Conservation (phyloP, 805 yeast genomes). For the Candida endomychidarum region DNA sequence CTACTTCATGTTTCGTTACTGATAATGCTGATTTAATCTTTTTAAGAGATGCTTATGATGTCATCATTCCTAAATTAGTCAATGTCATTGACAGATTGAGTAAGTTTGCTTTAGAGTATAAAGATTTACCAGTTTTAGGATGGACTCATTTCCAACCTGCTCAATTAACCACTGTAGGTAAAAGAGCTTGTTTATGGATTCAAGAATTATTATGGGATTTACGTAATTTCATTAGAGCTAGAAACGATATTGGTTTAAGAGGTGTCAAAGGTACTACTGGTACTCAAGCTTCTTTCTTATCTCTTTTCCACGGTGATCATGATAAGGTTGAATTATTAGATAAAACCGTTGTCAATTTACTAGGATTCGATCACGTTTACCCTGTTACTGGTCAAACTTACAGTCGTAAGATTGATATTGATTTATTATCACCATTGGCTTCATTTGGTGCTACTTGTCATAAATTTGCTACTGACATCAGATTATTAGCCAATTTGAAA, state of each 20-base stretch:
- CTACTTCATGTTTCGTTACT: constrained; percentile 96
- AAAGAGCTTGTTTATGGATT: constrained; percentile 96
- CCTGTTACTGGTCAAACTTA: constrained; percentile 99
- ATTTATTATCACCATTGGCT: constrained; percentile 86
- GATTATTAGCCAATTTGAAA: constrained; percentile 93
- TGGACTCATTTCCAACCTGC: constrained; percentile 99
- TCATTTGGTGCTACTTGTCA: constrained; percentile 96
- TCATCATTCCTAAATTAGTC: constrained; percentile 90
- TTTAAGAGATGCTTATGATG: constrained; percentile 91
- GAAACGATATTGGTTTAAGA: constrained; percentile 93
- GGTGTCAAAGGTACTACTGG: constrained; percentile 99
- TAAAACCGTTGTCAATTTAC: constrained; percentile 84
- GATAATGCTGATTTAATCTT: constrained; percentile 98
- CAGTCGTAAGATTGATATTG: constrained; percentile 96
- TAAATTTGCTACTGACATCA: constrained; percentile 95
- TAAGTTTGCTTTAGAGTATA: constrained; percentile 85
- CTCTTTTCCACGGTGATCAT: constrained; percentile 95
- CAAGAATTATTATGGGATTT: constrained; percentile 98
- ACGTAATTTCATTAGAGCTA: constrained; percentile 92
- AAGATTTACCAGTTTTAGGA: constrained; percentile 94
- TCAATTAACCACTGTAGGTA: constrained; percentile 97
- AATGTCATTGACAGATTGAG: constrained; percentile 91
- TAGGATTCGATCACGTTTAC: constrained; percentile 92
- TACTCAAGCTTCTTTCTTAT: constrained; percentile 94
- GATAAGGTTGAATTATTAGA: constrained; percentile 93